Evolutionary conservation across 2,329 filamentous ascomycete species (phyloP).

Genomic region (Aspergillus luchuensis): DNA sequence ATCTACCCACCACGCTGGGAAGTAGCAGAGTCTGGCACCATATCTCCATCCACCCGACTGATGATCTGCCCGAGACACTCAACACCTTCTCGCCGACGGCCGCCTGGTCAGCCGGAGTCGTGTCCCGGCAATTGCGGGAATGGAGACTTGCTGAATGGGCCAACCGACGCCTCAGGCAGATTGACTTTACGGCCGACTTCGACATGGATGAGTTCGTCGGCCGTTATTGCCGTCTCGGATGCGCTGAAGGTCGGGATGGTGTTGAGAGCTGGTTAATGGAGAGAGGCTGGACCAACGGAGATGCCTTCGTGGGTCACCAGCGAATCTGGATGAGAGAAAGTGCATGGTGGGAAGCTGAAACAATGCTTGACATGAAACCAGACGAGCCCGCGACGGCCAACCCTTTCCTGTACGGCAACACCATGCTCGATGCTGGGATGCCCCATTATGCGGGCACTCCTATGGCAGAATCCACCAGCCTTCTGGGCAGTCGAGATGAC

Average conservation of each 20-base stretch:
- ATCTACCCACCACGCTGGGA: constrained; percentile 71
- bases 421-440: constrained; percentile 71
- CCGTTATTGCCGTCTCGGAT: constrained; percentile 80
- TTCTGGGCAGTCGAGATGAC: constrained; percentile 72
- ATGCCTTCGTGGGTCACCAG: constrained; percentile 86
- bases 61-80: constrained; percentile 75
- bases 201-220: constrained; percentile 88
- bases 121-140: constrained; percentile 87
- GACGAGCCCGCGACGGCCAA: constrained; percentile 49
- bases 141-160: constrained; percentile 97
- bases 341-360: constrained; percentile 98
- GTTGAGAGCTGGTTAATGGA: constrained; percentile 94
- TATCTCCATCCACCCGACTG: constrained; percentile 85
- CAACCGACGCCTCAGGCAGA: constrained; percentile 83
- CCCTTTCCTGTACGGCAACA: constrained; percentile 56
- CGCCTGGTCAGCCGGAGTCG: constrained; percentile 87
- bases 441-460: constrained; percentile 61
- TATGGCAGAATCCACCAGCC: constrained; percentile 60
- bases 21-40: constrained; percentile 96
- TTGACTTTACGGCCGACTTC: constrained; percentile 97
- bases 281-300: constrained; percentile 96
- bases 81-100: constrained; percentile 71
- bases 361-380: constrained; percentile 87
- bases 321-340: constrained; percentile 93
- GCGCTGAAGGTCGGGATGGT: constrained; percentile 84